Conservation (phyloP, 108 stramenopile genomes). For the Poteriospumella lacustris region DNA sequence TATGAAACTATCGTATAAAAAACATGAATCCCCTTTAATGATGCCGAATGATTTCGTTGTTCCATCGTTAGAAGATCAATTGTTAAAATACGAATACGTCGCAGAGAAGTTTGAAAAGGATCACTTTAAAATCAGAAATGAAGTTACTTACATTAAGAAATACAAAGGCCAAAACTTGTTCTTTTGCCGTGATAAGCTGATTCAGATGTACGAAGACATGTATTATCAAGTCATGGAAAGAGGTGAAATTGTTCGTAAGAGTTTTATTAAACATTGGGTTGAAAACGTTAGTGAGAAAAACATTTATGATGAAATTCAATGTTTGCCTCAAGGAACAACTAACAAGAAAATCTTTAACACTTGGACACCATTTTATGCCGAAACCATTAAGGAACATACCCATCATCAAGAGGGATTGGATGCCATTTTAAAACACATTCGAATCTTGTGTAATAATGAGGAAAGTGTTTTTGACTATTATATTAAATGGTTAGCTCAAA, state of each 20-base stretch:
- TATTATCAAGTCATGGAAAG: background rate
- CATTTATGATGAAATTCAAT: background rate
- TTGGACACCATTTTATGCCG: background rate
- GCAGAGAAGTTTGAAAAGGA: background rate
- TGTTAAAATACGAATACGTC: background rate
- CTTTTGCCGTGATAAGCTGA: background rate
- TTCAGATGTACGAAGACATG: background rate
- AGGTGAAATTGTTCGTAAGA: too few species aligned
- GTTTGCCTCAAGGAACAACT: background rate
- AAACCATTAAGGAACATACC: too few species aligned
- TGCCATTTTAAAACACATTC: background rate
- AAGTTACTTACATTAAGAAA: background rate
- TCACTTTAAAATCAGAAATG: background rate
- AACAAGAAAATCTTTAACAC: background rate
- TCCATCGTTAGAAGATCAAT: background rate
- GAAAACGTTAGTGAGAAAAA: background rate
- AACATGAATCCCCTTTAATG: background rate
- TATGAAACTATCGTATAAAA: background rate
- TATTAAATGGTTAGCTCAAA: background rate
- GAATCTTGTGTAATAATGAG: background rate
- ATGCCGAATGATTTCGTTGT: background rate
- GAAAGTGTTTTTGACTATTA: background rate
- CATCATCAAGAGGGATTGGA: background rate
- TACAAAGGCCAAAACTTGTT: background rate
- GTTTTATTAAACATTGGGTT: background rate